phyloP scores from a whole-genome alignment of 306 rosid genomes.

The Cucurbita ficifolia region DNA sequence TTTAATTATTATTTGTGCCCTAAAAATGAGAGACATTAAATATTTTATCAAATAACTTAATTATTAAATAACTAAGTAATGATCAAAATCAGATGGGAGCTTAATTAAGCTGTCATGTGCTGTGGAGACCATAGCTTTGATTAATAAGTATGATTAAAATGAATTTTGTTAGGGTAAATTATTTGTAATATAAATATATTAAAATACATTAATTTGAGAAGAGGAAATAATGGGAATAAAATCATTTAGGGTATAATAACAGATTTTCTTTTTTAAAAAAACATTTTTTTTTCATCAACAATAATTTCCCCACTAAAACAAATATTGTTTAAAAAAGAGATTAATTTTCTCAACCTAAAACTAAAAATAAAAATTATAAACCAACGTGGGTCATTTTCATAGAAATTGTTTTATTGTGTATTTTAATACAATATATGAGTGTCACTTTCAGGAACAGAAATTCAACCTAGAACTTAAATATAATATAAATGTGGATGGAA shows the following conservation, averaged over 20 bases:
- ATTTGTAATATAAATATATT: background rate
- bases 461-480: too few species aligned
- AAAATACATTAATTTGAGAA: background rate
- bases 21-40: background rate
- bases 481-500: too few species aligned
- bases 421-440: background rate
- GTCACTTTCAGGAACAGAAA: background rate
- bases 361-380: too few species aligned
- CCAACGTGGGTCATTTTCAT: too few species aligned
- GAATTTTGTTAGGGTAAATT: background rate
- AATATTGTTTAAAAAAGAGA: too few species aligned
- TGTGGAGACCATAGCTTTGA: background rate
- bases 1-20: background rate
- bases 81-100: background rate
- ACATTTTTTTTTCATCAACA: too few species aligned
- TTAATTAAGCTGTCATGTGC: background rate
- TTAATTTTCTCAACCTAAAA: too few species aligned
- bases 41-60: background rate
- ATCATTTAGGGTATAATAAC: background rate
- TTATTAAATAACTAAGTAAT: background rate
- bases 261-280: too few species aligned
- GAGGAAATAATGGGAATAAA: background rate
- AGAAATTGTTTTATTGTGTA: too few species aligned
- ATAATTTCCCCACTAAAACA: too few species aligned
- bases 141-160: background rate